Percentiles rank a stretch among this genome's conserved stretches.
Evolutionary conservation across 345 rosid genomes (phyloP).

Genomic region (Turritis glabra): DNA sequence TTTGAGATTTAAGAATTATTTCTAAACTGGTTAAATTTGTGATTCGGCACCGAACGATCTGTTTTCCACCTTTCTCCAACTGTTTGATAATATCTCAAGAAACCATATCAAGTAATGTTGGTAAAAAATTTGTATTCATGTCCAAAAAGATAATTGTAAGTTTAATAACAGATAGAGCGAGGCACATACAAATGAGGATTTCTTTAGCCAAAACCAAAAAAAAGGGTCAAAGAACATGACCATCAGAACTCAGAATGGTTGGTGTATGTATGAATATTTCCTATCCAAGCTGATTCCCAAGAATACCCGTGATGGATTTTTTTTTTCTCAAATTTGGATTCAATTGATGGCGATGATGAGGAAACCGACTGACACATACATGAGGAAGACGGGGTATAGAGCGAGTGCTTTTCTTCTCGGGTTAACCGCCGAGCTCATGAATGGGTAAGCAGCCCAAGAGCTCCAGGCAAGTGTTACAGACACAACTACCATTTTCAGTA

Average conservation of each 20-base stretch:
- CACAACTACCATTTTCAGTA: slow-evolving; percentile 69
- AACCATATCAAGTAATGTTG: neutral
- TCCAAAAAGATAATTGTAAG: neutral
- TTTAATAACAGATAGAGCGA: neutral
- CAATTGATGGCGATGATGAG: slow-evolving; percentile 83
- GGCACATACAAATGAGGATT: slow-evolving; percentile 3
- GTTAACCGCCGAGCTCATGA: slow-evolving; percentile 90
- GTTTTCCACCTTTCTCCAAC: neutral
- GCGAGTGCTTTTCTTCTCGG: slow-evolving; percentile 84
- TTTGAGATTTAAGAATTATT: neutral
- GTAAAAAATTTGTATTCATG: neutral
- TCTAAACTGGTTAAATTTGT: too few species aligned
- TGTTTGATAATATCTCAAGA: neutral
- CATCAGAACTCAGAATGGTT: neutral
- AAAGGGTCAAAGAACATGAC: neutral
- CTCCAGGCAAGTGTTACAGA: slow-evolving; percentile 81
- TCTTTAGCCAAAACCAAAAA: neutral
- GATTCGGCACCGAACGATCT: too few species aligned
- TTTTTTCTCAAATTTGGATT: neutral
- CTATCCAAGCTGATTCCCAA: neutral
- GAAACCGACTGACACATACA: slow-evolving; percentile 90
- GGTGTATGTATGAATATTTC: slow-evolving; percentile 3
- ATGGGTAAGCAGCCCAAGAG: slow-evolving; percentile 95
- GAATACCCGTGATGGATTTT: neutral
- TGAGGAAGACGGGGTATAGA: slow-evolving; percentile 82